Conservation (phyloP, 2,329 filamentous ascomycete species). For the Pseudogymnoascus pannorum region DNA sequence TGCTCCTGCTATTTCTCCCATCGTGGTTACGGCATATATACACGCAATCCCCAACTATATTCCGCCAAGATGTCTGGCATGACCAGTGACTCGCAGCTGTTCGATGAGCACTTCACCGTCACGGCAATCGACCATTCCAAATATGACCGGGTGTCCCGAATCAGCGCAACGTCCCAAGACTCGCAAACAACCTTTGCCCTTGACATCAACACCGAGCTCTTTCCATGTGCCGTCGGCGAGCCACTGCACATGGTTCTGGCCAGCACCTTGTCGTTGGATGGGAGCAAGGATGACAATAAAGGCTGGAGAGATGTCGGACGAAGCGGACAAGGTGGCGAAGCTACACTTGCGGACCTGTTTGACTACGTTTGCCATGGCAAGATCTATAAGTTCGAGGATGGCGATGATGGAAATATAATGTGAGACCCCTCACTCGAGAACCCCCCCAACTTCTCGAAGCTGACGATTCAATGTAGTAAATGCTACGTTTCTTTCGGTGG, state of each 20-base stretch:
- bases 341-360: conserved; percentile 67
- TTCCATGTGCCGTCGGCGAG: conserved; percentile 68
- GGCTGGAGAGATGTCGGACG: conserved; percentile 74
- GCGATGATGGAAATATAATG: conserved; percentile 73
- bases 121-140: conserved; percentile 74
- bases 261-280: conserved; percentile 79
- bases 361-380: conserved; percentile 87
- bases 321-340: conserved; percentile 43
- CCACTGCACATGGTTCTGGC: conserved; percentile 75
- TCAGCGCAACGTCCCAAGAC: conserved; percentile 70
- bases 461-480: conserved; percentile 51
- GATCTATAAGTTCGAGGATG: conserved; percentile 82
- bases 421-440: conserved; percentile 42
- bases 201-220: conserved; percentile 91
- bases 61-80: conserved; percentile 1
- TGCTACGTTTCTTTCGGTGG: conserved; percentile 93
- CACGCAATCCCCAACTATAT: background rate
- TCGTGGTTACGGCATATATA: background rate
- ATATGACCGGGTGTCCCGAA: conserved; percentile 90
- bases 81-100: conserved; percentile 82
- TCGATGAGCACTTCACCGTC: conserved; percentile 85
- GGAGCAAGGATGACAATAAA: conserved; percentile 65
- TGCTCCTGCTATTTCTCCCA: background rate
- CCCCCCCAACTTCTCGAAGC: background rate
- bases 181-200: conserved; percentile 70